phyloP scores from a whole-genome alignment of 306 rosid genomes.

The Styphnolobium japonicum region DNA sequence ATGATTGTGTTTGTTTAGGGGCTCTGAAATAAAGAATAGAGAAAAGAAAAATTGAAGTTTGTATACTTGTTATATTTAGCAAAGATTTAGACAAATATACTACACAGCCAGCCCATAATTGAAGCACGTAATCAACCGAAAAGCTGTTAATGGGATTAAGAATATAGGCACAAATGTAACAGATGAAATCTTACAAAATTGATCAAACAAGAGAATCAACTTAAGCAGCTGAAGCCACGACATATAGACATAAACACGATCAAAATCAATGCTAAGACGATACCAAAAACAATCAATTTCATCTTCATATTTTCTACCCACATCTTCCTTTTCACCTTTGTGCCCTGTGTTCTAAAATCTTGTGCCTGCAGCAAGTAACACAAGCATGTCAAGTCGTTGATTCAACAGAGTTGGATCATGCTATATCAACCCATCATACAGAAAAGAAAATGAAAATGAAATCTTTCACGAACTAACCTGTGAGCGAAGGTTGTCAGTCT shows the following conservation, averaged over 20 bases:
- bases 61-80: background rate
- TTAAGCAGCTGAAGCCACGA: slow-evolving; percentile 60
- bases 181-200: background rate
- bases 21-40: too few relatives aligned
- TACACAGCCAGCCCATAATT: slow-evolving; percentile 30
- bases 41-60: too few relatives aligned
- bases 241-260: slow-evolving; percentile 66
- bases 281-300: slow-evolving; percentile 70
- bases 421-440: background rate
- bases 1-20: background rate
- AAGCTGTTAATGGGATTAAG: slow-evolving; percentile 20
- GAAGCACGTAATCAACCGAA: slow-evolving; percentile 20
- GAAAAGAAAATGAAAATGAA: background rate
- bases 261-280: slow-evolving; percentile 52
- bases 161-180: slow-evolving; percentile 17
- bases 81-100: background rate
- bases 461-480: slow-evolving; percentile 50
- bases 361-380: slow-evolving; percentile 59
- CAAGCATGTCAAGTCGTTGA: background rate
- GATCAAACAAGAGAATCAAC: background rate
- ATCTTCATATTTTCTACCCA: slow-evolving; percentile 94
- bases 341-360: slow-evolving; percentile 74
- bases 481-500: slow-evolving; percentile 94
- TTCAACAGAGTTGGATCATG: background rate
- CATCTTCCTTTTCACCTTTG: slow-evolving; percentile 84